Evolutionary conservation across 768 basidiomycete genomes (phyloP), one percentile per base, ranked within the genome.

Genomic region (Cyathus striatus): DNA sequence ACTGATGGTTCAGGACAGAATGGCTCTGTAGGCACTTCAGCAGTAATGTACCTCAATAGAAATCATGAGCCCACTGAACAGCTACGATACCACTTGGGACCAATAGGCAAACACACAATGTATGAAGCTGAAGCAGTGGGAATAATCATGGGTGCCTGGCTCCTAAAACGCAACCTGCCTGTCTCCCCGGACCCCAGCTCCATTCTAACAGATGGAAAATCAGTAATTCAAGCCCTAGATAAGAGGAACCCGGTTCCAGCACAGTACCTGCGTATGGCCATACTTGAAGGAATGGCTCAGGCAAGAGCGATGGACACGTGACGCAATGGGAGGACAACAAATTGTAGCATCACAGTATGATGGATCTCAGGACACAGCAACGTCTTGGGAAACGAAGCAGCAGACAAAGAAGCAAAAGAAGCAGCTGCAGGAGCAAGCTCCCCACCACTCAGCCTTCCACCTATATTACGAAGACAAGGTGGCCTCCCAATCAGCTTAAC

Each of bases 1-100:
- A 51, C 61, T 3, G 63, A 63, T 30, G 60, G 63, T 3, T 65
- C 56, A 10, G 57, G 48, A 1, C 33, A 52, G 12, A 45, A 57
- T 5, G 54, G 57, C 1, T 45, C 45, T 10, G 51, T 64, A 4
- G 63, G 64, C 1, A 62, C 55, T n/a, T n/a, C n/a, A n/a, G n/a
- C n/a, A n/a, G n/a, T n/a, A n/a, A n/a, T n/a, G n/a, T n/a, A n/a
- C n/a, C 3, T 52, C 56, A 10, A 63, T 59, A 18, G 57, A 62
- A n/a, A n/a, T n/a, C n/a, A n/a, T n/a, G n/a, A n/a, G n/a, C n/a
- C n/a, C n/a, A n/a, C n/a, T n/a, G n/a, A n/a, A n/a, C n/a, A n/a
- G n/a, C n/a, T 10, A 30, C 27, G 27, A 9, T 30, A 30, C 27
- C 27, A 30, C n/a, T 9, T 30, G 27, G 27, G 27, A 9, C 27